Percentiles rank a stretch among this genome's conserved stretches.
These are phyloP conservation scores for Epithemia pelagica DNA, from an alignment of 108 stramenopile genomes.

Conservation along the genomic window DNA sequence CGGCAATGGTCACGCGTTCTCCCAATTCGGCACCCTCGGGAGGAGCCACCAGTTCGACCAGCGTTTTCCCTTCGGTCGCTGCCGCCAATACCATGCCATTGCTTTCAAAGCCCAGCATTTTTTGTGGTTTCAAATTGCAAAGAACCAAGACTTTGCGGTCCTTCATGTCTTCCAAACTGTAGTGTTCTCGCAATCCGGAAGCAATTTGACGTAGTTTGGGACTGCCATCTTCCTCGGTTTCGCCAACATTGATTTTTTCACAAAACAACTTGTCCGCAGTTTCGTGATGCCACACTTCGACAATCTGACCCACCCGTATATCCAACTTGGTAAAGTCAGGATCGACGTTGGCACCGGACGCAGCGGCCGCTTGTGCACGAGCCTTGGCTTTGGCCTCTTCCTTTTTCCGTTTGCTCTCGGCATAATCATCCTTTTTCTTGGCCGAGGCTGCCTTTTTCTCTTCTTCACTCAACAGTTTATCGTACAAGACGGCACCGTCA, in stretches of 20 bases:
- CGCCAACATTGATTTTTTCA: slow-evolving; percentile 89
- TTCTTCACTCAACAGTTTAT: slow-evolving; percentile 53
- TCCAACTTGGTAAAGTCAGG: slow-evolving; percentile 86
- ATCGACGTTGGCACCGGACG: slow-evolving; percentile 26
- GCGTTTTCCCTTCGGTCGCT: slow-evolving; percentile 62
- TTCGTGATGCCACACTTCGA: slow-evolving; percentile 91
- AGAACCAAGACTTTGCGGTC: slow-evolving; percentile 83
- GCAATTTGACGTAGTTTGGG: slow-evolving; percentile 71
- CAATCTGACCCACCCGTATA: slow-evolving; percentile 80
- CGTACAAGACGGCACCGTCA: slow-evolving; percentile 64
- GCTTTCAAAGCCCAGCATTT: slow-evolving; percentile 81
- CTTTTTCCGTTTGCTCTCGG: slow-evolving; percentile 68
- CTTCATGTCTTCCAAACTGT: slow-evolving; percentile 81
- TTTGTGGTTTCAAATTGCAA: slow-evolving; percentile 88
- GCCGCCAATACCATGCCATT: slow-evolving; percentile 90
- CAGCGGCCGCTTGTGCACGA: slow-evolving; percentile 46
- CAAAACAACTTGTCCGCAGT: slow-evolving; percentile 88
- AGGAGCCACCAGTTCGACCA: slow-evolving; percentile 74
- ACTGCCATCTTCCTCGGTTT: slow-evolving; percentile 43
- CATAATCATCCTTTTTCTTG: slow-evolving; percentile 71
- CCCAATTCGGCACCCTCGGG: slow-evolving; percentile 74
- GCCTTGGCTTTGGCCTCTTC: slow-evolving; percentile 80
- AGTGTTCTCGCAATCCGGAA: slow-evolving; percentile 82
- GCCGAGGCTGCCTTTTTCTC: slow-evolving; percentile 49
- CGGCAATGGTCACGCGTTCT: slow-evolving; percentile 81